Evolutionary conservation across 2,329 filamentous ascomycete species (phyloP).

Genomic region (Rhynchosporium secalis): DNA sequence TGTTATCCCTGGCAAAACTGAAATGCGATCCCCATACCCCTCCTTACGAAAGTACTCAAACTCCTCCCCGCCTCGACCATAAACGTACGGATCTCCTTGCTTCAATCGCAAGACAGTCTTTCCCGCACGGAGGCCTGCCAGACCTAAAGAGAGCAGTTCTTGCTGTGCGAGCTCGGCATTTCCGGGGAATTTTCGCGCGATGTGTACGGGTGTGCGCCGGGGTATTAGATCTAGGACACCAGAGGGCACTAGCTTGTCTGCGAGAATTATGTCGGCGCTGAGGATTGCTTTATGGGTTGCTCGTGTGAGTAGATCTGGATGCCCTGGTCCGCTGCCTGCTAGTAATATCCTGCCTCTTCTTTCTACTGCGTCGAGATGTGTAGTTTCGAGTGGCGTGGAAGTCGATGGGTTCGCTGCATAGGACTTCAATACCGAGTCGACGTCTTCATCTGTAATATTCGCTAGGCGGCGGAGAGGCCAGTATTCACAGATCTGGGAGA

Average conservation of each 20-base stretch:
- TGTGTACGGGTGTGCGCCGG: constrained; percentile 82
- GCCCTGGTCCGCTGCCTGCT: constrained; percentile 88
- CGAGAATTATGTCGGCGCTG: constrained; percentile 74
- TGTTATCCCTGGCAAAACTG: constrained; percentile 87
- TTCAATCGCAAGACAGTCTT: constrained; percentile 86
- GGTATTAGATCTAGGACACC: constrained; percentile 87
- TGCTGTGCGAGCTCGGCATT: constrained; percentile 93
- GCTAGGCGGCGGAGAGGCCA: constrained; percentile 88
- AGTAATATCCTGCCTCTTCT: constrained; percentile 74
- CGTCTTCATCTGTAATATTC: constrained; percentile 74
- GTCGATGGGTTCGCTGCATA: constrained; percentile 51
- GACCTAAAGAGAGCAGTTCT: constrained; percentile 78
- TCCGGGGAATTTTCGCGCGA: constrained; percentile 95
- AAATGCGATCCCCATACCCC: constrained; percentile 62
- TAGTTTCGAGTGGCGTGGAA: constrained; percentile 36
- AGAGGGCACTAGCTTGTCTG: constrained; percentile 82
- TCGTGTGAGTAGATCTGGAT: constrained; percentile 86
- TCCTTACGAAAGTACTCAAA: constrained; percentile 76
- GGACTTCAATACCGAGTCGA: constrained; percentile 72
- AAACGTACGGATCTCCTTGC: constrained; percentile 95
- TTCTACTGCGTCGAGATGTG: constrained; percentile 36
- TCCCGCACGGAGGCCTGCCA: constrained; percentile 67
- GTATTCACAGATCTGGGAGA: constrained; percentile 96
- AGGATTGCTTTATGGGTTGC: constrained; percentile 77
- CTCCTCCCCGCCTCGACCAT: constrained; percentile 92